Percentiles rank a stretch among this genome's conserved stretches.
Evolutionary conservation across 441 rosid species (phyloP).

Genomic region (Gossypium schwendimanii): DNA sequence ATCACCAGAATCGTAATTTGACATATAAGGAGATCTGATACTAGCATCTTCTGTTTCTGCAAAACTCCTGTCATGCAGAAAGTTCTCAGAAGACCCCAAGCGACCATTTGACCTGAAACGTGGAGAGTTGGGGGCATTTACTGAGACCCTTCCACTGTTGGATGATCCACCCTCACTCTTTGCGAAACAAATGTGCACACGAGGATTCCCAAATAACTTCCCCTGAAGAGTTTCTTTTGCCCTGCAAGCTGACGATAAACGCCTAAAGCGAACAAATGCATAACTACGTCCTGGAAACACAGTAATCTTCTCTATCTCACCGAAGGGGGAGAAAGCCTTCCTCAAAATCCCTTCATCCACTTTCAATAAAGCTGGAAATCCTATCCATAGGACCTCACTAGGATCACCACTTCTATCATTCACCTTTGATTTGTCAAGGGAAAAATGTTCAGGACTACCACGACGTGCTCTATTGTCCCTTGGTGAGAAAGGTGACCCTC

Average conservation of each 20-base stretch:
- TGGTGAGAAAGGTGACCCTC: conserved; percentile 62
- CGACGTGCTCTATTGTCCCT: conserved; percentile 56
- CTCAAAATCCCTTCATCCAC: conserved; percentile 75
- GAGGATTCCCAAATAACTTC: conserved; percentile 85
- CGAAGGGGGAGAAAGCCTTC: conserved; percentile 79
- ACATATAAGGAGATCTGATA: conserved; percentile 44
- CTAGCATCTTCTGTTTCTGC: conserved; percentile 34
- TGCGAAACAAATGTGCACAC: conserved; percentile 90
- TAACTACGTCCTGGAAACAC: conserved; percentile 94
- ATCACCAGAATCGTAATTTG: conserved; percentile 44
- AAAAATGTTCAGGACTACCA: conserved; percentile 56
- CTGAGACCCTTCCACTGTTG: conserved; percentile 44
- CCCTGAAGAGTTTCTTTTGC: conserved; percentile 97
- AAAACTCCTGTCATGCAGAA: conserved; percentile 42
- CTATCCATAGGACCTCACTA: conserved; percentile 90
- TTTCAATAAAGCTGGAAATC: conserved; percentile 76
- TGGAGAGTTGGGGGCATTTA: conserved; percentile 50
- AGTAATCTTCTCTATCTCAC: conserved; percentile 77
- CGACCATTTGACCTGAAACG: conserved; percentile 40
- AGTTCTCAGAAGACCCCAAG: conserved; percentile 49
- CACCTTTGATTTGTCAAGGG: conserved; percentile 47
- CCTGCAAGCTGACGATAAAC: conserved; percentile 55
- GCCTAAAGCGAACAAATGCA: conserved; percentile 83
- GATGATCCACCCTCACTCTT: conserved; percentile 70
- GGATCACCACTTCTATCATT: conserved; percentile 66